These are phyloP conservation scores for Neckera pumila DNA, from an alignment of 225 moss, liverwort and hornwort genomes.

Conservation along the genomic window DNA sequence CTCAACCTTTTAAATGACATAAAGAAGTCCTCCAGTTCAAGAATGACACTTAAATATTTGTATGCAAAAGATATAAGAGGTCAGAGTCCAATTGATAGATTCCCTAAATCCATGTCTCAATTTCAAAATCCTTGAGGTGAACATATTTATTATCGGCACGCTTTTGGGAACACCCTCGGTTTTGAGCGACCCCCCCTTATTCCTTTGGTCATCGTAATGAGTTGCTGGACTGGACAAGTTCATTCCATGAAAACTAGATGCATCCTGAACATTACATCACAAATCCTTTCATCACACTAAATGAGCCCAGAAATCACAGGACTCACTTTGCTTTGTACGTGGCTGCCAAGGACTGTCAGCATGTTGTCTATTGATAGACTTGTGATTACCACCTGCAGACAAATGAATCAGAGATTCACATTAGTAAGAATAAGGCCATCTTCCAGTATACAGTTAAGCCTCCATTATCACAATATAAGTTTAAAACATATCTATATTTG, in stretches of 20 bases:
- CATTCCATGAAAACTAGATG: neutral
- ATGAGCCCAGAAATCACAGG: neutral
- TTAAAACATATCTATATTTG: neutral
- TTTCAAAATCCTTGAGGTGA: neutral
- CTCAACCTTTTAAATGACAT: neutral
- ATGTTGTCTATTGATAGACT: constrained; percentile 63
- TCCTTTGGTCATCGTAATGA: neutral
- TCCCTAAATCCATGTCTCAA: too few relatives aligned
- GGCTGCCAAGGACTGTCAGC: constrained; percentile 64
- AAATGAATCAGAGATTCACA: neutral
- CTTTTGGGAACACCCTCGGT: neutral
- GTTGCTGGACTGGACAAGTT: neutral
- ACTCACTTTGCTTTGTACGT: constrained; percentile 48
- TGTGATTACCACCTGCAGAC: constrained; percentile 75
- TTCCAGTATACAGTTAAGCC: neutral
- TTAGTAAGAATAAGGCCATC: neutral
- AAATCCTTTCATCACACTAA: neutral
- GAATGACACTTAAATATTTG: too few relatives aligned
- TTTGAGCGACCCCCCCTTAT: neutral
- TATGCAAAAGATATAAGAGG: neutral
- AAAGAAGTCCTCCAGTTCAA: neutral
- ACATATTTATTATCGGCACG: neutral
- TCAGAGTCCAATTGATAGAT: neutral
- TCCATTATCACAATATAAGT: neutral
- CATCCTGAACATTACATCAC: neutral